Base-by-base conservation (phyloP, 2,329 filamentous ascomycete species). In the Lachnellula arida region DNA sequence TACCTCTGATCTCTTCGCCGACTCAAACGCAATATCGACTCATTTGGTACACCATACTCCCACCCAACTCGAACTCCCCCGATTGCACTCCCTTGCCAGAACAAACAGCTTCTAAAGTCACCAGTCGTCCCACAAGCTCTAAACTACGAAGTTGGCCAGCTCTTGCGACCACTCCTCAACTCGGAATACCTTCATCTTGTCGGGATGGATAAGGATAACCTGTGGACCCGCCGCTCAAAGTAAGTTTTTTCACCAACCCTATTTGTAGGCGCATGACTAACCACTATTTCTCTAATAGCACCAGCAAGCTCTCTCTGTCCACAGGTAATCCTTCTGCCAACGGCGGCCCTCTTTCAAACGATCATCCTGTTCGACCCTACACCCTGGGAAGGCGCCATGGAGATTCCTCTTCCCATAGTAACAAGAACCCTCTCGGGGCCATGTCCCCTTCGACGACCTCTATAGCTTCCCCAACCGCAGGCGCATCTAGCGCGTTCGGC, bases 401-500 rank as follows among this genome's bases (percentile, higher is more conserved):
- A 73, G 83, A 88, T 70, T 79, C 78, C 61, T 86, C 86, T 63
- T 90, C 89, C 66, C 86, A 91, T 71, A 86, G 85, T 68, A 80
- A 79, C 72, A 78, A 81, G 60, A 94, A 91, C 72, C 87, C 91
- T 23, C 93, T 96, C 77, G 88, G 84, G 72, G 78, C 84, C 65
- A 82, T 89, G 64, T 85, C 89, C 49, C 86, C 87, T 58, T 83
- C 88, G 67, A 85, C 82, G 59, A 82, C 80, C 50, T 83, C 81
- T 55, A 77, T 91, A 54, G 81, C 87, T 37, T 93, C 91, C 9
- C 90, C 91, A 14, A 90, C 88, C 12, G 81, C 83, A 53, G 82
- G 82, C 65, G 90, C 89, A 54, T 91, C 91, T 17, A 92, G 88
- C 67, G 92, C 93, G 56, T 99, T 99, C 74, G 92, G 91, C 50